Conservation (phyloP, 345 rosid genomes). For the Orychophragmus violaceus region DNA sequence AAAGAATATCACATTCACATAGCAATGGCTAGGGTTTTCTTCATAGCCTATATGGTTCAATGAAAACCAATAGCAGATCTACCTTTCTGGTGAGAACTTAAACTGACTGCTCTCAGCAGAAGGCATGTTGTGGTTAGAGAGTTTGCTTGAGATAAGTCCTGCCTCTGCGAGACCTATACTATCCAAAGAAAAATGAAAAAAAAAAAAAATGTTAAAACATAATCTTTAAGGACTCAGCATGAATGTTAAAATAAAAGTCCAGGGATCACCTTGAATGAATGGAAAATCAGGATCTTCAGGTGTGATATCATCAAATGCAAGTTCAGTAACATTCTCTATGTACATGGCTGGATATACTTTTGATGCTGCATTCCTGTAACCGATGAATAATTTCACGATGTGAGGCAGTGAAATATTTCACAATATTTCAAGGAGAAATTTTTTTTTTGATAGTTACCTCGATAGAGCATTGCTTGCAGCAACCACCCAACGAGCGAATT, state of each 20-base stretch:
- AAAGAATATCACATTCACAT: conserved; percentile 1
- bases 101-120: conserved; percentile 38
- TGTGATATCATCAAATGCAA: conserved; percentile 82
- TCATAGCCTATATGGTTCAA: background rate
- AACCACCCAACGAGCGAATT: conserved; percentile 92
- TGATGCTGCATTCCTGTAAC: conserved; percentile 61
- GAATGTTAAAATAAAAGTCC: background rate
- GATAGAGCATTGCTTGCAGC: conserved; percentile 68
- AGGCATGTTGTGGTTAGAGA: conserved; percentile 58
- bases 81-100: conserved; percentile 81
- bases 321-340: conserved; percentile 82
- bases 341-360: conserved; percentile 97
- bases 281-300: conserved; percentile 89
- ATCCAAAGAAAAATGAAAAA: conserved; percentile 23
- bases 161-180: conserved; percentile 95
- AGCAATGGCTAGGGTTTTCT: background rate
- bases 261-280: conserved; percentile 81
- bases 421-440: background rate
- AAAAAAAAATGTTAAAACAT: background rate
- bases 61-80: background rate
- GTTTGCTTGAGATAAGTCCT: conserved; percentile 90
- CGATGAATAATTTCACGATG: conserved; percentile 4
- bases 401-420: background rate
- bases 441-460: conserved; percentile 41
- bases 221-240: background rate